Percentiles rank a stretch among this genome's conserved stretches.
Conservation (phyloP, 2,329 filamentous ascomycete species). For the Fusarium sacchari region DNA sequence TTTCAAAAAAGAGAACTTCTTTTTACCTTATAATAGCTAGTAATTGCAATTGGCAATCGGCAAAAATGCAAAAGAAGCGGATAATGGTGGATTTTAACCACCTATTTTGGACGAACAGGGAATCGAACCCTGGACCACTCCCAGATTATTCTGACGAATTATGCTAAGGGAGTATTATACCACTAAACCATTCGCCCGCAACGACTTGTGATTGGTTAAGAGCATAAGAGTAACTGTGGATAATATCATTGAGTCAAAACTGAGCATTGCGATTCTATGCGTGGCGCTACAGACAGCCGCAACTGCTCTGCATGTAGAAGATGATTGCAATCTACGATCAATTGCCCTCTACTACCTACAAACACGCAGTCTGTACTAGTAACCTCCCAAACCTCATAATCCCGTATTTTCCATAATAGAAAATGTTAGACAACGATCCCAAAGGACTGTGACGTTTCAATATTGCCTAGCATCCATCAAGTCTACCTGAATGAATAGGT, state of each 20-base stretch:
- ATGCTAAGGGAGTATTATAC: conserved; percentile 27
- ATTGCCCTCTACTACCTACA: rapidly evolving
- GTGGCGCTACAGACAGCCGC: rapidly evolving
- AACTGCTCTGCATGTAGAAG: too few species aligned
- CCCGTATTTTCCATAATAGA: rapidly evolving
- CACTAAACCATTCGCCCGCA: conserved; percentile 20
- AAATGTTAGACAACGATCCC: too few species aligned
- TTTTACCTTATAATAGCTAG: rapidly evolving
- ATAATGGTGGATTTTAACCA: conserved; percentile 12
- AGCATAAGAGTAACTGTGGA: rapidly evolving
- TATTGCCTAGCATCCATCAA: not conserved
- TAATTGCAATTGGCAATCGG: rapidly evolving
- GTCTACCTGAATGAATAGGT: too few species aligned
- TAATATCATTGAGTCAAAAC: rapidly evolving
- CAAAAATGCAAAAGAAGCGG: not conserved
- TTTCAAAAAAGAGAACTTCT: rapidly evolving
- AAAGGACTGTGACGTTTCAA: too few species aligned
- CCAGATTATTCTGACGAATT: not conserved
- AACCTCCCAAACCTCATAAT: rapidly evolving
- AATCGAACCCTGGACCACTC: conserved; percentile 31
- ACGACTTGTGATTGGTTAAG: conserved; percentile 8
- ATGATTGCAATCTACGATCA: not conserved
- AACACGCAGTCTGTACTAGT: rapidly evolving
- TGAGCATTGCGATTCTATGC: rapidly evolving
- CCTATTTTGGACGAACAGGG: conserved; percentile 20